These are phyloP conservation scores for Pichia inconspicua DNA, from an alignment of 1,139 yeast species.

Conservation along the genomic window DNA sequence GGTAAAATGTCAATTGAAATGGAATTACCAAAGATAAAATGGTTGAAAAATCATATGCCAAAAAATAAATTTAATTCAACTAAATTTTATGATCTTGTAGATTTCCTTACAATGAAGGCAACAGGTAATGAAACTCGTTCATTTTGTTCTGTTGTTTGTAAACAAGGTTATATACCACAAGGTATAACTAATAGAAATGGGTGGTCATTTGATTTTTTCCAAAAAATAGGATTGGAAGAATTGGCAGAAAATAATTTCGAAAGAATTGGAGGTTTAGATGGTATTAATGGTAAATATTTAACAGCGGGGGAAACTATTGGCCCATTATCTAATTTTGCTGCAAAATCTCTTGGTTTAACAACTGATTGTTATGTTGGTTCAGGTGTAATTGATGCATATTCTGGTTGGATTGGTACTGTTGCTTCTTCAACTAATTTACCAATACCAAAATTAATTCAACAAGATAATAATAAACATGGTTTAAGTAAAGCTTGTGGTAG, in stretches of 20 bases:
- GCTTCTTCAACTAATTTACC: constrained; percentile 66
- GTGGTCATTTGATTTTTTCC: constrained; percentile 79
- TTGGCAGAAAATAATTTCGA: constrained; percentile 68
- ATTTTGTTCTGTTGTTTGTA: constrained; percentile 85
- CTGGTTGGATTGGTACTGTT: constrained; percentile 98
- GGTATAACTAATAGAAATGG: constrained; percentile 87
- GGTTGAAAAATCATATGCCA: constrained; percentile 87
- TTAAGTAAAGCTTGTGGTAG: constrained; percentile 68
- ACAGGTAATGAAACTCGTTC: constrained; percentile 83
- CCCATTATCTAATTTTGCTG: constrained; percentile 54
- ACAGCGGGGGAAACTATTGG: constrained; percentile 91
- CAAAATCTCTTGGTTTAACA: constrained; percentile 78
- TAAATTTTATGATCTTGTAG: constrained; percentile 88
- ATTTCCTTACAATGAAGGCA: constrained; percentile 82
- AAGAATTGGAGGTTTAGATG: constrained; percentile 77
- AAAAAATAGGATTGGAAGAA: constrained; percentile 62
- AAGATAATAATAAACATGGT: constrained; percentile 35
- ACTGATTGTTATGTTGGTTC: constrained; percentile 80
- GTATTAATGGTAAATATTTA: constrained; percentile 61
- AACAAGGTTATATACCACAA: constrained; percentile 87
- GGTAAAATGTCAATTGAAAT: constrained; percentile 97
- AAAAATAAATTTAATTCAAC: constrained; percentile 50
- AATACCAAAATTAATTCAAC: constrained; percentile 37
- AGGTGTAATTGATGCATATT: constrained; percentile 95
- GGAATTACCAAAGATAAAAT: constrained; percentile 95